These are phyloP conservation scores for Tuber borchii DNA, from an alignment of 495 filamentous ascomycete species.

Conservation along the genomic window DNA sequence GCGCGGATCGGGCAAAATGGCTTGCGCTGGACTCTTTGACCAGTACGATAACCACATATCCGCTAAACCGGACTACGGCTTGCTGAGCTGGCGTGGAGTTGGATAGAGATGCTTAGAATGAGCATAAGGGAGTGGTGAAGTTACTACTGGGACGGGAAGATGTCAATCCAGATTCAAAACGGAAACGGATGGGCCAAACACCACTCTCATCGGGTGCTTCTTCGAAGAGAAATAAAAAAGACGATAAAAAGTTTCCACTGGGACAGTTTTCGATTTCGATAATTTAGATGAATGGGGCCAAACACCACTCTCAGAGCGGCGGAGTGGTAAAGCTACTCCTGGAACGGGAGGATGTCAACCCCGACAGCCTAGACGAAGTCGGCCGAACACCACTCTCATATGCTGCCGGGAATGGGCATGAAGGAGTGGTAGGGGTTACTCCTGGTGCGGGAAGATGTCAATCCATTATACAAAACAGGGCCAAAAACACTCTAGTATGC, in stretches of 20 bases:
- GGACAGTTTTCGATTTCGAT: background rate
- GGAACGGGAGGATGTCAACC: conserved; percentile 6
- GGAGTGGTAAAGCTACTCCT: conserved; percentile 6
- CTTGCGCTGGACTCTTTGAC: background rate
- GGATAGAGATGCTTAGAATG: background rate
- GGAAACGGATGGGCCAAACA: background rate
- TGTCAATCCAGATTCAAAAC: background rate
- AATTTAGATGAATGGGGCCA: background rate
- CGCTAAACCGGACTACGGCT: background rate
- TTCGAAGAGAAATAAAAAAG: background rate
- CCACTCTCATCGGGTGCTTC: background rate
- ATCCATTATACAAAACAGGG: background rate
- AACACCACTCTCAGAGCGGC: conserved; percentile 1
- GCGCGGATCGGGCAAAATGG: background rate
- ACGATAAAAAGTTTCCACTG: background rate
- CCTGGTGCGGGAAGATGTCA: conserved; percentile 1
- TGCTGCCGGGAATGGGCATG: conserved; percentile 5
- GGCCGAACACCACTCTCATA: conserved; percentile 6
- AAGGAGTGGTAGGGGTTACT: background rate
- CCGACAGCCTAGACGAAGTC: conserved; percentile 1
- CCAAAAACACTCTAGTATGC: background rate
- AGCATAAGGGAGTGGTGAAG: background rate
- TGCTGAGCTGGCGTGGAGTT: background rate
- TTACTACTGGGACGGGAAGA: conserved; percentile 6
- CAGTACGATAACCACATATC: conserved; percentile 4